A percentile compares a stretch with the other conserved stretches of the same genome.
These are phyloP conservation scores for Crepidotus variabilis DNA, from an alignment of 768 basidiomycete species.

Conservation along the genomic window DNA sequence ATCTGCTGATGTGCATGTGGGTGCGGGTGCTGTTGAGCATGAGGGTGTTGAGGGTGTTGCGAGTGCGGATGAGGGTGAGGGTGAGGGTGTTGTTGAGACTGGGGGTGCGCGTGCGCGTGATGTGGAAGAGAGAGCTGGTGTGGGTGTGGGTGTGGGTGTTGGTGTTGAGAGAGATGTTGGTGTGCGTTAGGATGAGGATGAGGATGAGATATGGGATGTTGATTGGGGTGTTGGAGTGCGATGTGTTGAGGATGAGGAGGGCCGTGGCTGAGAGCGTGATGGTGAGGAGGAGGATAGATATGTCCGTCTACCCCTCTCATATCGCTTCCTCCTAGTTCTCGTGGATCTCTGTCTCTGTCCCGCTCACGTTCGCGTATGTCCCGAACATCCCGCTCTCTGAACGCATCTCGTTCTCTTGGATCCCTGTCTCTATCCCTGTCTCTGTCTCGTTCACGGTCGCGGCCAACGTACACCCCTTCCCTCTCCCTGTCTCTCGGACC, in stretches of 20 bases:
- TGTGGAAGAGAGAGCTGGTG: too few species aligned
- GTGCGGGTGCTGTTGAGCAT: constrained; percentile 3
- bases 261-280: neutral
- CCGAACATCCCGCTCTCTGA: neutral
- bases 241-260: constrained; percentile 4
- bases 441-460: neutral
- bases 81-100: too few species aligned
- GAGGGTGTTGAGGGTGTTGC: neutral
- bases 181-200: neutral
- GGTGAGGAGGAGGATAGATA: neutral
- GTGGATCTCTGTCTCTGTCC: too few species aligned
- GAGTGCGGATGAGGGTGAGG: constrained; percentile 1
- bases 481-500: constrained; percentile 4
- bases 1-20: constrained; percentile 1
- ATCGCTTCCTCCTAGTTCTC: too few species aligned
- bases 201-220: neutral
- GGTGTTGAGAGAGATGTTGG: neutral
- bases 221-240: neutral
- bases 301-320: too few species aligned
- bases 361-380: neutral
- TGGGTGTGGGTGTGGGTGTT: too few species aligned
- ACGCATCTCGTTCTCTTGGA: neutral
- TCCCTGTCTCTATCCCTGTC: constrained; percentile 1
- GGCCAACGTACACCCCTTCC: constrained; percentile 2
- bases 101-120: too few species aligned